A percentile compares a stretch with the other conserved stretches of the same genome.
Evolutionary conservation across 1,284 basidiomycete species (phyloP).

Genomic region (Moesziomyces sp.): DNA sequence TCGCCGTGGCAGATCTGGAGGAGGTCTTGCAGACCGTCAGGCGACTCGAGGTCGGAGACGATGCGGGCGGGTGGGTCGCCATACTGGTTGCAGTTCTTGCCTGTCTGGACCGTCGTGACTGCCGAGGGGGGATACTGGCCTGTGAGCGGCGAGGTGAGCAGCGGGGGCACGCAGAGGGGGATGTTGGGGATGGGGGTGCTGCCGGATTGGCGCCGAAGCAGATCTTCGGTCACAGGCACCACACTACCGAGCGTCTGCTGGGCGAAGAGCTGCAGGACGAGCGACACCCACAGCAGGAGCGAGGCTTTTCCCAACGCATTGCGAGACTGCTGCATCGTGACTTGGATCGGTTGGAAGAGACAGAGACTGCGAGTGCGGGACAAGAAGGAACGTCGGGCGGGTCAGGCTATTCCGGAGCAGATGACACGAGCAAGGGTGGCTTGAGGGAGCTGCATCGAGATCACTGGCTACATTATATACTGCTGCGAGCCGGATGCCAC

Average conservation of each 20-base stretch:
- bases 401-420: too few species aligned
- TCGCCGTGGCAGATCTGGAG: slow-evolving; percentile 25
- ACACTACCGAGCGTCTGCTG: slow-evolving; percentile 13
- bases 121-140: slow-evolving; percentile 24
- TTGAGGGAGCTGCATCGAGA: too few species aligned
- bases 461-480: too few species aligned
- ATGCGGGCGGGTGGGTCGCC: slow-evolving; percentile 19
- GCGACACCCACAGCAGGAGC: slow-evolving; percentile 16
- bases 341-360: too few species aligned
- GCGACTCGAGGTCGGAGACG: slow-evolving; percentile 18
- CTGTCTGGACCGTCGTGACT: slow-evolving; percentile 29
- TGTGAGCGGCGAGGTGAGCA: slow-evolving; percentile 11
- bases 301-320: not conserved
- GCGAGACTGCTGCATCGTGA: too few species aligned
- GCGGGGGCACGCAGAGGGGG: slow-evolving; percentile 16
- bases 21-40: slow-evolving; percentile 21
- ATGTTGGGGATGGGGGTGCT: not conserved
- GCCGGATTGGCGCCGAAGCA: slow-evolving; percentile 12
- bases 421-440: too few species aligned
- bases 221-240: slow-evolving; percentile 5
- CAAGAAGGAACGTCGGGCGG: too few species aligned
- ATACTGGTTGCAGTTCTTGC: slow-evolving; percentile 19
- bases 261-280: slow-evolving; percentile 12
- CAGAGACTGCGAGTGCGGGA: too few species aligned
- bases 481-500: too few species aligned